Evolutionary conservation across 2,329 filamentous ascomycete genomes (phyloP), one percentile per base, ranked within the genome.

Genomic region (Leptographium radiaticola): DNA sequence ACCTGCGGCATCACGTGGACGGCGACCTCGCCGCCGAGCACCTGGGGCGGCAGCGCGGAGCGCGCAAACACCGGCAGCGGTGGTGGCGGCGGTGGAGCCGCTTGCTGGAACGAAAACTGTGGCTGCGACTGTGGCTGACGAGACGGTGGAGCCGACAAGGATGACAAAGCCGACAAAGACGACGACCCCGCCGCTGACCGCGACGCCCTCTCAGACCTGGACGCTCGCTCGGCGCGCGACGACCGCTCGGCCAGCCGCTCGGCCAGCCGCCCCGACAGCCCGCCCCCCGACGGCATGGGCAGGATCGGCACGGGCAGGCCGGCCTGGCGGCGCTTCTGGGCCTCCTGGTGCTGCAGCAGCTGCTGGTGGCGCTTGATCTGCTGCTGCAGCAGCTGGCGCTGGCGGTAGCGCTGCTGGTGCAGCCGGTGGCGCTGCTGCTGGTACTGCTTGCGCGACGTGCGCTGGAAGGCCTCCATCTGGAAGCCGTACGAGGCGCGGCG

Each of bases 381-480:
- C 39, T 50, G 48, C 25, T 51, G 49, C 49, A 33, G 25, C 39
- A 43, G 39, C 49, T 43, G 49, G 4, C 49, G 49, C 39, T 51
- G 39, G 15, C 49, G 49, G 25, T 44, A 44, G 36, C 39, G 39
- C 49, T 51, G 39, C 39, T 51, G 39, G 39, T 44, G 49, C 49
- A 43, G 42, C 30, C 49, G 49, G 30, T 51, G 49, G 15, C 49
- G 49, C 39, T 51, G 39, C 39, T 51, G 39, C 30, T 44, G 49
- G 49, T 51, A 44, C 39, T 51, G 39, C 30, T 44, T 51, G 39
- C 49, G 49, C n/a, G 49, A 51, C 9, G 39, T 43, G 13, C 49
- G 49, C 39, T 51, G 39, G 11, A 51, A 51, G 6, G 39, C n/a
- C 49, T 51, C 49, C 38, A 44, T 43, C 30, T 51, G 49, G 39